These are phyloP conservation scores for Coemansia sp. DNA, from an alignment of 192 early-diverging fungal species.

Conservation along the genomic window DNA sequence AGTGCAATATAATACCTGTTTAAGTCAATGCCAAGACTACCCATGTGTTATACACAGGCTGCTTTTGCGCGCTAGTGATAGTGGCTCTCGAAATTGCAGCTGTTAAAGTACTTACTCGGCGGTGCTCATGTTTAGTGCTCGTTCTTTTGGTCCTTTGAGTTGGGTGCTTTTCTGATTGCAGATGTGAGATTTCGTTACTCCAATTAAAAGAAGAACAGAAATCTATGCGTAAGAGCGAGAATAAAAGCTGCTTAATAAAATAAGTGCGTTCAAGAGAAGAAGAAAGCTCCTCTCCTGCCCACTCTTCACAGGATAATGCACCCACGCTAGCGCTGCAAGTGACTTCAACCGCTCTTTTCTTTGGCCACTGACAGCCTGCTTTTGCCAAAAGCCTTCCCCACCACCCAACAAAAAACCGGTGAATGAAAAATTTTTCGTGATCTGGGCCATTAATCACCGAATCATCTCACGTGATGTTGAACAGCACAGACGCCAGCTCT, in stretches of 20 bases:
- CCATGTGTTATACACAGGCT: too few relatives aligned
- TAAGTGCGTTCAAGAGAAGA: constrained; percentile 21
- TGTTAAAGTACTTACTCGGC: constrained; percentile 46
- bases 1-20: not conserved
- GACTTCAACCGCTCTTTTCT: not conserved
- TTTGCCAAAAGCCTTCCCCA: not conserved
- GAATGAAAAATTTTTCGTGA: constrained; percentile 28
- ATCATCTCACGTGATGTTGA: constrained; percentile 22
- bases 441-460: constrained; percentile 6
- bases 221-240: constrained; percentile 1
- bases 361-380: not conserved
- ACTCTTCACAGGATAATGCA: not conserved
- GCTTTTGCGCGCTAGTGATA: too few relatives aligned
- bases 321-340: not conserved
- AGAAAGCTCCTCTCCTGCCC: constrained; percentile 8
- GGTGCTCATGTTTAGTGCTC: constrained; percentile 22
- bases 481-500: constrained; percentile 34
- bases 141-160: constrained; percentile 23
- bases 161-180: constrained; percentile 6
- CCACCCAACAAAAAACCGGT: constrained; percentile 7
- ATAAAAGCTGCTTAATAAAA: constrained; percentile 20
- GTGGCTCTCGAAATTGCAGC: too few relatives aligned
- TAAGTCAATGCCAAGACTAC: not conserved
- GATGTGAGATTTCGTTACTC: constrained; percentile 32
- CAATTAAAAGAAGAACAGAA: constrained; percentile 31